Evolutionary conservation across 169 alveolate species (phyloP), one percentile per base, ranked within the genome.

Genomic region (Babesia ovata): DNA sequence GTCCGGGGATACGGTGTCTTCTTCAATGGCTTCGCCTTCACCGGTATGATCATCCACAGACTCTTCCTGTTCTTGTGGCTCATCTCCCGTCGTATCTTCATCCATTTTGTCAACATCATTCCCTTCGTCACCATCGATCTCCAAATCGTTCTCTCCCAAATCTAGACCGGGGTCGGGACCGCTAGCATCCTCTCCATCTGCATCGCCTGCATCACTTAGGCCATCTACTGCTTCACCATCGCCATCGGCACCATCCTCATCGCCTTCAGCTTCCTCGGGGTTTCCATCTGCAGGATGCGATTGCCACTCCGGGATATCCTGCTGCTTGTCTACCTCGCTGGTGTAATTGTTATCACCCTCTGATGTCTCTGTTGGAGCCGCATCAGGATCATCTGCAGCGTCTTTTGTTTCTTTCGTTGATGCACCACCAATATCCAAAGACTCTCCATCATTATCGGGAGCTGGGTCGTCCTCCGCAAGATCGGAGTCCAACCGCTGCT

Each of bases 271-370:
- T 17, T 26, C 39, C 22, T 39, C 59, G 22, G 49, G 26, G 16
- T 39, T n/a, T 19, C 75, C 85, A 60, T 74, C 74, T 52, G 36
- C 19, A 26, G 67, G 56, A 11, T 61, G 39, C 9, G 45, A 21
- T 24, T 61, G 33, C 3, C 36, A 56, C 21, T 61, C 56, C 11
- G n/a, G 36, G 12, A 48, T 45, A 52, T 62, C 44, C 17, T 56
- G 77, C 45, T 72, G 86, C 49, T 79, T 75, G 52, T 63, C 76
- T 29, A 86, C 89, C 61, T 88, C 93, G 29, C 79, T 75, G n/a
- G 61, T 81, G 75, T 85, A 76, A n/a, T 75, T 70, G 57, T 24
- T 42, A 19, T 75, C 81, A 61, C 54, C 70, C 92, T 14, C 48
- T 50, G 16, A 29, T 79, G 54, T 46, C 66, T 36, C 74, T 84